A percentile compares a stretch with the other conserved stretches of the same genome.
Evolutionary conservation across 441 rosid genomes (phyloP).

Genomic region (Geranium incanum): DNA sequence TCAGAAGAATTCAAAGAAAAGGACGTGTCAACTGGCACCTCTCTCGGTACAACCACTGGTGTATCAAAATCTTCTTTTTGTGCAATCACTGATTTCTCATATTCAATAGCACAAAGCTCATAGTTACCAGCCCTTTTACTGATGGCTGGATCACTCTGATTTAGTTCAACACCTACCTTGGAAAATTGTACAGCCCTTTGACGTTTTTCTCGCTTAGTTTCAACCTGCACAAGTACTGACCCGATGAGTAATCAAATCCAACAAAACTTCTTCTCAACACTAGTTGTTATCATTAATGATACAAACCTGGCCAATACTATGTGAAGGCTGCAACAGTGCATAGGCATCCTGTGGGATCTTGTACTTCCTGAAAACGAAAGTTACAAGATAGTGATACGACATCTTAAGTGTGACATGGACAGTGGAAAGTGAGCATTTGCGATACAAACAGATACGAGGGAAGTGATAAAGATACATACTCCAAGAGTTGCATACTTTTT

Average conservation of each 20-base stretch:
- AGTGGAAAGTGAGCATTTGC: not conserved
- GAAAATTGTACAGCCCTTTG: slow-evolving; percentile 46
- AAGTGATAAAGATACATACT: slow-evolving; percentile 33
- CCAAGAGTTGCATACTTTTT: slow-evolving; percentile 41
- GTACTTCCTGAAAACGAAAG: slow-evolving; percentile 45
- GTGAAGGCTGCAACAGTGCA: slow-evolving; percentile 57
- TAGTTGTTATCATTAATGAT: slow-evolving; percentile 11
- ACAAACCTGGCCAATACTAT: slow-evolving; percentile 53
- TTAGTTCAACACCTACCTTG: slow-evolving; percentile 47
- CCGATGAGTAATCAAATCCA: slow-evolving; percentile 13
- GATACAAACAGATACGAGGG: slow-evolving; percentile 1
- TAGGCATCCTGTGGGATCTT: slow-evolving; percentile 53
- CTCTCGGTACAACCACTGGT: slow-evolving; percentile 23
- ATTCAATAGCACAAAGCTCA: slow-evolving; percentile 21
- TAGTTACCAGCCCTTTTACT: slow-evolving; percentile 18
- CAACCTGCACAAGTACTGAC: slow-evolving; percentile 31
- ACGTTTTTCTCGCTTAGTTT: slow-evolving; percentile 53
- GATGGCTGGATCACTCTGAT: slow-evolving; percentile 24
- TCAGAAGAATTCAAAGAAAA: slow-evolving; percentile 24
- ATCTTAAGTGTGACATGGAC: not conserved
- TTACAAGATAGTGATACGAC: slow-evolving; percentile 11
- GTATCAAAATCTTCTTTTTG: slow-evolving; percentile 17
- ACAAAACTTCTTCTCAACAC: not conserved
- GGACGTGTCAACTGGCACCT: slow-evolving; percentile 16
- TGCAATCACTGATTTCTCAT: slow-evolving; percentile 6